A percentile compares a stretch with the other conserved stretches of the same genome.
Conservation (phyloP, 2,329 filamentous ascomycete species). For the Xylariomycetidae sp. region DNA sequence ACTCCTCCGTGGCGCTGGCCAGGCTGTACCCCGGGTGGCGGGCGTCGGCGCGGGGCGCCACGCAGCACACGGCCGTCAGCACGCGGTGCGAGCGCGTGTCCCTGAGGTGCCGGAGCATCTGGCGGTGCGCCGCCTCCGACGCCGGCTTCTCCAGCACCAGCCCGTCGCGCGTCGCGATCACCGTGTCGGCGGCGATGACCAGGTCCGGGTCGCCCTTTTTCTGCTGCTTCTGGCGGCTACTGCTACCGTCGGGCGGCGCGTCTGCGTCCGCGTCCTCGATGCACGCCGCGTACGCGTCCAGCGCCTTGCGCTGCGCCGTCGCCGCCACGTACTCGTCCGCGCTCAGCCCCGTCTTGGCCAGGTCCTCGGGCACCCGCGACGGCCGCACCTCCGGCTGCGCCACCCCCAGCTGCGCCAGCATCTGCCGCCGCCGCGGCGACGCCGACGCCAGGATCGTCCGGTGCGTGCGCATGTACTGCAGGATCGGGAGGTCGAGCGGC, state of each 20-base stretch:
- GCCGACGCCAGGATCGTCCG: slow-evolving; percentile 85
- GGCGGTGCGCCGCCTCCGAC: slow-evolving; percentile 71
- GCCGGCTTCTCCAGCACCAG: slow-evolving; percentile 87
- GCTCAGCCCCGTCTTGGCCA: slow-evolving; percentile 66
- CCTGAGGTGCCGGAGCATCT: slow-evolving; percentile 76
- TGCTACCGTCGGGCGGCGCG: slow-evolving; percentile 23
- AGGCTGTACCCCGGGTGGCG: slow-evolving; percentile 80
- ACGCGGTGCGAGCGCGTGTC: slow-evolving; percentile 76
- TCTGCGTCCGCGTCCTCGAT: slow-evolving; percentile 29
- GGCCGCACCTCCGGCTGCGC: slow-evolving; percentile 77
- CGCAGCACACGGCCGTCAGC: slow-evolving; percentile 76
- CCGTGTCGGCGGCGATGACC: slow-evolving; percentile 84
- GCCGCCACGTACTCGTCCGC: slow-evolving; percentile 88
- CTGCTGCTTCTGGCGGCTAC: slow-evolving; percentile 9
- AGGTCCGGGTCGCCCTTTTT: slow-evolving; percentile 61
- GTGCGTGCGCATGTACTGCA: slow-evolving; percentile 69
- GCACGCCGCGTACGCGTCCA: slow-evolving; percentile 57
- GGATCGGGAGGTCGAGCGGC: slow-evolving; percentile 72
- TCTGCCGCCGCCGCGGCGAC: slow-evolving; percentile 75
- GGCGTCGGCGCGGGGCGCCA: slow-evolving; percentile 76
- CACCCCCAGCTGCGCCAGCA: slow-evolving; percentile 79
- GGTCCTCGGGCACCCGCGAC: slow-evolving; percentile 77
- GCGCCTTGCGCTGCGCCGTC: slow-evolving; percentile 78
- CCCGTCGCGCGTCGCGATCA: slow-evolving; percentile 72
- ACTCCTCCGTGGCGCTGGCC: slow-evolving; percentile 81